Conservation (phyloP, 2,329 filamentous ascomycete species). For the Coniochaeta pulveracea region DNA sequence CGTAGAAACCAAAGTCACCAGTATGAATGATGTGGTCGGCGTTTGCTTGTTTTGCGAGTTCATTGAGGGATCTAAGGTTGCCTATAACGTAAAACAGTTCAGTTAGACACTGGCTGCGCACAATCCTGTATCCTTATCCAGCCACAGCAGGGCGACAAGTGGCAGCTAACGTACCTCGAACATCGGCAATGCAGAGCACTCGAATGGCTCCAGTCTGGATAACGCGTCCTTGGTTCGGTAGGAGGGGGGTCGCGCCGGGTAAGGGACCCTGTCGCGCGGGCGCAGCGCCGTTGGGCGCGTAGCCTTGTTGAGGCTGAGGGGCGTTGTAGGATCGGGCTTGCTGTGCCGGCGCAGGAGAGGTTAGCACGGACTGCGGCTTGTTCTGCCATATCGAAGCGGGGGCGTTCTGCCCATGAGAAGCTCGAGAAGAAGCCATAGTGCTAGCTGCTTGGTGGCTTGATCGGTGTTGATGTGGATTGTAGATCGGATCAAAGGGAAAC, state of each 20-base stretch:
- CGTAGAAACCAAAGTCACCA: slow-evolving; percentile 98
- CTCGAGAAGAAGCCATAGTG: slow-evolving; percentile 4
- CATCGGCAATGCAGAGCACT: slow-evolving; percentile 61
- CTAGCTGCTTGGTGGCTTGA: background rate
- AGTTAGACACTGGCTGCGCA: slow-evolving; percentile 1
- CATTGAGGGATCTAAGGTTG: slow-evolving; percentile 90
- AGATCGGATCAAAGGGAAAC: too few relatives aligned
- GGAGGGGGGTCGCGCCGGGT: slow-evolving; percentile 50
- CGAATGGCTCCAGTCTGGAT: slow-evolving; percentile 55
- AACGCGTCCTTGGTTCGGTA: slow-evolving; percentile 57
- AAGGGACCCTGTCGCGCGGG: slow-evolving; percentile 30
- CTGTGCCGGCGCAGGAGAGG: slow-evolving; percentile 7
- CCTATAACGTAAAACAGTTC: slow-evolving; percentile 40
- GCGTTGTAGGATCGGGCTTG: slow-evolving; percentile 31
- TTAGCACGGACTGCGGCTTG: slow-evolving; percentile 7
- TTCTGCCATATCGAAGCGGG: slow-evolving; percentile 1
- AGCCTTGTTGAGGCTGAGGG: slow-evolving; percentile 44
- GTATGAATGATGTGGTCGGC: slow-evolving; percentile 98
- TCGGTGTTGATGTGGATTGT: too few relatives aligned
- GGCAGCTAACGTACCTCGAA: slow-evolving; percentile 42
- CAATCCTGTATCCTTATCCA: too few relatives aligned
- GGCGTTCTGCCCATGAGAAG: background rate
- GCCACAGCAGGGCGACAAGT: slow-evolving; percentile 5
- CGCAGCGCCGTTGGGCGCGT: slow-evolving; percentile 51
- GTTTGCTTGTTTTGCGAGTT: slow-evolving; percentile 85